Evolutionary conservation across 345 rosid genomes (phyloP), one percentile per base, ranked within the genome.

Genomic region (Salix caprea): DNA sequence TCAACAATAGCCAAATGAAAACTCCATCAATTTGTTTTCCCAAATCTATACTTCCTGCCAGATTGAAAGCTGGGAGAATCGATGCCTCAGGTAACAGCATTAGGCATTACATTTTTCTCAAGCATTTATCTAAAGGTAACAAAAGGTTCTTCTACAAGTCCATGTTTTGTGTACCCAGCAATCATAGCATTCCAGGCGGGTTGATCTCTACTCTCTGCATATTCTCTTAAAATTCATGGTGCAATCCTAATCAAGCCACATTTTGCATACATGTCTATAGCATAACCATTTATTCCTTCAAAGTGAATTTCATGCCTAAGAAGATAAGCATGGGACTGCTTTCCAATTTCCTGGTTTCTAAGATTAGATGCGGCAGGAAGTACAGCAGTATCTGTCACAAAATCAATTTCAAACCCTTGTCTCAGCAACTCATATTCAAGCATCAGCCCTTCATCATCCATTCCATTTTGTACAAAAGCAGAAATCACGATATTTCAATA

Each of bases 171-270:
- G 82, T 86, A 92, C 52, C 98, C 98, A 67, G 93, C 86, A 80
- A 94, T 82, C 92, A 92, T 90, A 58, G 97, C 86, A 79, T 94
- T 94, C 97, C 97, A 94, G 28, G 91, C 91, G 77, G 96, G 94
- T 74, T 87, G 94, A 86, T 94, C 97, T 81, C 83, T 79, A 73
- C 79, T 84, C 26, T 39, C 73, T 58, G 70, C 37, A 70, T 48
- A 78, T 78, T 60, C 74, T 81, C 84, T 80, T 86, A 81, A 91
- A 50, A 92, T 76, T 23, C 34, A 76, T 73, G 77, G 72, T 67
- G 94, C 83, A 65, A 74, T 82, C 82, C 81, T 83, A 37, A 92
- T 85, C 80, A 88, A 83, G 66, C 98, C 96, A 76, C 88, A 89
- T 85, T 91, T 94, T 50, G 98, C 91, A 80, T 92, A 94, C 91